Percentiles rank a stretch among this genome's conserved stretches.
phyloP scores from a whole-genome alignment of 129 eudicot species.

The Oenanthe sinensis region DNA sequence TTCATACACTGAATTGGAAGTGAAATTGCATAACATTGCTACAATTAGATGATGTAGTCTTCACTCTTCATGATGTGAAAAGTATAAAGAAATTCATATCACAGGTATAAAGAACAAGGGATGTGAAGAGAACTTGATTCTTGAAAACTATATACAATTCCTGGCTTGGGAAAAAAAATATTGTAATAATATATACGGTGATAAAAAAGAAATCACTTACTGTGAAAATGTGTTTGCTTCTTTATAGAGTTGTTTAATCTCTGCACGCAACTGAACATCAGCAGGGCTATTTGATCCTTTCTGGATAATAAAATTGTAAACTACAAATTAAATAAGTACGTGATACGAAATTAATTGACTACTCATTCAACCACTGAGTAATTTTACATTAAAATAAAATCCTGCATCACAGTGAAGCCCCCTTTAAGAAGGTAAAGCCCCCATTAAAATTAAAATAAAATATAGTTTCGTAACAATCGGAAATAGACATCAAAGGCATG shows the following conservation, averaged over 20 bases:
- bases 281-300: conserved; percentile 33
- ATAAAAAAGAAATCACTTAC: conserved; percentile 29
- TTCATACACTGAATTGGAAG: neutral
- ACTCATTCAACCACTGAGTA: neutral
- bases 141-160: neutral
- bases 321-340: neutral
- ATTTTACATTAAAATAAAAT: neutral
- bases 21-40: neutral
- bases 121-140: neutral
- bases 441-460: neutral
- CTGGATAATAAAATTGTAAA: conserved; percentile 14
- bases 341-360: neutral
- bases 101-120: neutral
- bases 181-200: neutral
- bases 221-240: conserved; percentile 62
- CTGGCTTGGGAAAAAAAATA: too few species aligned
- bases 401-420: neutral
- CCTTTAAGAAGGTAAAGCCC: neutral
- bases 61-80: neutral
- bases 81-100: neutral
- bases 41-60: neutral
- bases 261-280: conserved; percentile 43
- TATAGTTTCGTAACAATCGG: neutral
- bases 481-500: too few species aligned
- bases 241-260: conserved; percentile 59